These are phyloP conservation scores for Mucor lusitanicus DNA, from an alignment of 371 early-diverging fungal genomes.

Conservation along the genomic window DNA sequence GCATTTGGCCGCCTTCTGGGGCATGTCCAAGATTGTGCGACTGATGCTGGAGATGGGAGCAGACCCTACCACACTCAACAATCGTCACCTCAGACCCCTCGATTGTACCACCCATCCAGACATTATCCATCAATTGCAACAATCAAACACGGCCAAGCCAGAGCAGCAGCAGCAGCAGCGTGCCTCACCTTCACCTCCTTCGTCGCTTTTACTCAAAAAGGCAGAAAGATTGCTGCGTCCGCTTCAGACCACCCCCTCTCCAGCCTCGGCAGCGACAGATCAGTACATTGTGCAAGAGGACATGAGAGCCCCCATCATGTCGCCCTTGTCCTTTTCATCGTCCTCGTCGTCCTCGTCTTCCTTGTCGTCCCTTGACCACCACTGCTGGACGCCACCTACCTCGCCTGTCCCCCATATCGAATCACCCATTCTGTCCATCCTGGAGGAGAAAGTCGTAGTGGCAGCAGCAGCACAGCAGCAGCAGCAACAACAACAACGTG, in stretches of 20 bases:
- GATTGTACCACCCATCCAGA: constrained; percentile 36
- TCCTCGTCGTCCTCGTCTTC: constrained; percentile 26
- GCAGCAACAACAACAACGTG: neutral
- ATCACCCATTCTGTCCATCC: neutral
- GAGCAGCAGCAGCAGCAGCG: neutral
- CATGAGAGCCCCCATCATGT: neutral
- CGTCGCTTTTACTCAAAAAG: constrained; percentile 9
- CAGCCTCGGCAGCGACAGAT: neutral
- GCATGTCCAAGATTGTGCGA: constrained; percentile 43
- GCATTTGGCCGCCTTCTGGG: constrained; percentile 45
- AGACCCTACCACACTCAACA: constrained; percentile 31
- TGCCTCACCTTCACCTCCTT: neutral
- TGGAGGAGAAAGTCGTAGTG: neutral
- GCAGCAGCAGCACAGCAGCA: neutral
- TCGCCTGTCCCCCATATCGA: constrained; percentile 10
- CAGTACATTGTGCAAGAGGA: constrained; percentile 4
- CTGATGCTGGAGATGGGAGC: constrained; percentile 41
- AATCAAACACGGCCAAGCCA: neutral
- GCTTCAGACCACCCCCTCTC: neutral
- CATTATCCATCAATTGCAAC: constrained; percentile 19
- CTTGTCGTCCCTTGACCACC: constrained; percentile 18
- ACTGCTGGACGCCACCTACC: constrained; percentile 20
- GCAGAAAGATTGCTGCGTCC: constrained; percentile 1
- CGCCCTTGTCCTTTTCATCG: constrained; percentile 29
- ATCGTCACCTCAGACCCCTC: constrained; percentile 33